Conservation (phyloP, 768 basidiomycete genomes). For the Strobilomyces confusus region DNA sequence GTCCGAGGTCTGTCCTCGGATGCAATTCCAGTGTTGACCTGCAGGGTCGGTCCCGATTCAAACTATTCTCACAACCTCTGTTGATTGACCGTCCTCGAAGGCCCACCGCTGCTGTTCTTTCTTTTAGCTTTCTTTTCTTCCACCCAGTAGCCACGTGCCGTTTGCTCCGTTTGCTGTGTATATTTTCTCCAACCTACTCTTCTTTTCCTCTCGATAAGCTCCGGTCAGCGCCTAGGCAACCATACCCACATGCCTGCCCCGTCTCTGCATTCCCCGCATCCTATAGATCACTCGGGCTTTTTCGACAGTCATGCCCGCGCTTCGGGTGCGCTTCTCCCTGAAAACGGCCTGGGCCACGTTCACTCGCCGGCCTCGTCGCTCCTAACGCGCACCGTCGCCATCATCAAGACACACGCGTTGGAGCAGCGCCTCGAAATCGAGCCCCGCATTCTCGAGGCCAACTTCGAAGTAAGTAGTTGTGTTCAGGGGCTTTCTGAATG, state of each 20-base stretch:
- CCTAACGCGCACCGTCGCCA: conserved; percentile 67
- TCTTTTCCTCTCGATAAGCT: conserved; percentile 1
- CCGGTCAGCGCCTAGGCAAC: conserved; percentile 4
- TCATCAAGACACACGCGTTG: conserved; percentile 80
- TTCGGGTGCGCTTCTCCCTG: not conserved
- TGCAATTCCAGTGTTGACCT: not conserved
- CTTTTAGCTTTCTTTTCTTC: conserved; percentile 11
- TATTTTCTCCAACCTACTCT: conserved; percentile 8
- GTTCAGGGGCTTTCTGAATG: conserved; percentile 2
- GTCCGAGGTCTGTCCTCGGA: conserved; percentile 16
- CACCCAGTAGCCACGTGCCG: conserved; percentile 6
- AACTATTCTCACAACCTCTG: conserved; percentile 10
- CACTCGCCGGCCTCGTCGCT: conserved; percentile 11
- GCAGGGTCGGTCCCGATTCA: conserved; percentile 9
- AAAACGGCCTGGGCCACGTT: conserved; percentile 2
- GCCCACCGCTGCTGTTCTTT: conserved; percentile 13
- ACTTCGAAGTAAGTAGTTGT: conserved; percentile 62
- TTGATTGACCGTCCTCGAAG: conserved; percentile 10
- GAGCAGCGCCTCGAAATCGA: conserved; percentile 76
- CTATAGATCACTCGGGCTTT: conserved; percentile 15
- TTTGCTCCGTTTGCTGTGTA: conserved; percentile 24
- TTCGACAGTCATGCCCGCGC: conserved; percentile 11
- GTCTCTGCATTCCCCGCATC: conserved; percentile 11
- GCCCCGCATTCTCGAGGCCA: conserved; percentile 70
- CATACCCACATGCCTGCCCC: conserved; percentile 20